Evolutionary conservation across 1,139 yeast species (phyloP).

Genomic region (Pichia sp.): DNA sequence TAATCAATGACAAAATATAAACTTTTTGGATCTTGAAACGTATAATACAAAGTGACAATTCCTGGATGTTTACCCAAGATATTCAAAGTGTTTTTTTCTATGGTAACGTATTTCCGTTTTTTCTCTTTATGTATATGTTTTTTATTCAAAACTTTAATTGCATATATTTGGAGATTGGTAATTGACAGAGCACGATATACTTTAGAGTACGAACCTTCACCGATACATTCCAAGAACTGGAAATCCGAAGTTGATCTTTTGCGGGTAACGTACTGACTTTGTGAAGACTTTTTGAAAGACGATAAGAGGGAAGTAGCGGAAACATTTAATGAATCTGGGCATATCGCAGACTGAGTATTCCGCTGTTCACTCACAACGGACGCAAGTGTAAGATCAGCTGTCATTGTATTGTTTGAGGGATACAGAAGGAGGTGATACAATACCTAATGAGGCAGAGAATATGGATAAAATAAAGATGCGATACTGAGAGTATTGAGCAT

Average conservation of each 20-base stretch:
- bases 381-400: neutral
- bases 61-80: constrained; percentile 83
- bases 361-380: neutral
- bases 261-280: constrained; percentile 14
- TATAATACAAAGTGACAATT: constrained; percentile 77
- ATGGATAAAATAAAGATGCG: too few species aligned
- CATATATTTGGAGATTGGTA: constrained; percentile 67
- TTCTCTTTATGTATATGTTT: constrained; percentile 91
- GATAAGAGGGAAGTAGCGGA: neutral
- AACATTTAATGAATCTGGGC: neutral
- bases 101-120: constrained; percentile 91
- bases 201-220: constrained; percentile 95
- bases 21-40: constrained; percentile 87
- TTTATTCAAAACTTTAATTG: constrained; percentile 87
- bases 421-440: neutral
- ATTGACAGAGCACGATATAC: constrained; percentile 82
- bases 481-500: too few species aligned
- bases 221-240: constrained; percentile 77
- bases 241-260: constrained; percentile 77
- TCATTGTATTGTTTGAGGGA: neutral
- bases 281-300: neutral
- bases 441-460: too few species aligned
- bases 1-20: constrained; percentile 88
- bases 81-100: constrained; percentile 89
- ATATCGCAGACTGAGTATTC: neutral